Evolutionary conservation across 495 filamentous ascomycete species (phyloP).

Genomic region (Neurospora sp.): DNA sequence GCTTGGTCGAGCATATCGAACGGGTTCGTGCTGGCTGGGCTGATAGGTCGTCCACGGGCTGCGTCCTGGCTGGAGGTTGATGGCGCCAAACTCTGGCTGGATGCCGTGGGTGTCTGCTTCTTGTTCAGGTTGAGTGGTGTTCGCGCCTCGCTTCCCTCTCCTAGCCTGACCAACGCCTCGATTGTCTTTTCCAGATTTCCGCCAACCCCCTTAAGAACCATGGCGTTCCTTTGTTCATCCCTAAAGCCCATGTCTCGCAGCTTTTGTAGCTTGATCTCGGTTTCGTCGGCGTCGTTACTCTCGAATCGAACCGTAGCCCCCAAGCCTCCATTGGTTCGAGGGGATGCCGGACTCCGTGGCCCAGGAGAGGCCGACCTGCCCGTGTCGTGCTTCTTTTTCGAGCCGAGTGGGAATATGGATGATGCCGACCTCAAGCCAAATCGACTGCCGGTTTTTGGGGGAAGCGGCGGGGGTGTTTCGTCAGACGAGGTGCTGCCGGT

Average conservation of each 20-base stretch:
- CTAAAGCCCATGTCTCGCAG: conserved; percentile 88
- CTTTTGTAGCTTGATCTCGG: conserved; percentile 60
- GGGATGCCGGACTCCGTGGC: conserved; percentile 18
- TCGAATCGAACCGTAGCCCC: conserved; percentile 49
- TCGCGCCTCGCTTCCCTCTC: conserved; percentile 39
- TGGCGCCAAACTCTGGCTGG: conserved; percentile 33
- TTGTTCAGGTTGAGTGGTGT: not conserved
- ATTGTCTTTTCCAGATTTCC: conserved; percentile 79
- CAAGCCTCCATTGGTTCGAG: conserved; percentile 53
- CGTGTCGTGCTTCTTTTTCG: conserved; percentile 23
- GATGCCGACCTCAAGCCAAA: conserved; percentile 70
- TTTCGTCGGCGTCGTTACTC: conserved; percentile 34
- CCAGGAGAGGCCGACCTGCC: conserved; percentile 15
- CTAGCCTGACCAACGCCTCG: conserved; percentile 70
- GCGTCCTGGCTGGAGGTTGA: conserved; percentile 19
- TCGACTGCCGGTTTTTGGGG: conserved; percentile 68
- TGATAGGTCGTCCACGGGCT: conserved; percentile 20
- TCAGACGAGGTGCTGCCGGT: conserved; percentile 38
- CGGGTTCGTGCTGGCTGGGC: conserved; percentile 51
- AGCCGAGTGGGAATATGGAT: conserved; percentile 50
- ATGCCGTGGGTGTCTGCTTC: not conserved
- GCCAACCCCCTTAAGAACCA: conserved; percentile 65
- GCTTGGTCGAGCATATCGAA: conserved; percentile 46
- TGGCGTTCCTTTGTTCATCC: conserved; percentile 70
- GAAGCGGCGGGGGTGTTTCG: conserved; percentile 65